These are phyloP conservation scores for Pichia sp. DNA, from an alignment of 1,139 yeast genomes.

Conservation along the genomic window DNA sequence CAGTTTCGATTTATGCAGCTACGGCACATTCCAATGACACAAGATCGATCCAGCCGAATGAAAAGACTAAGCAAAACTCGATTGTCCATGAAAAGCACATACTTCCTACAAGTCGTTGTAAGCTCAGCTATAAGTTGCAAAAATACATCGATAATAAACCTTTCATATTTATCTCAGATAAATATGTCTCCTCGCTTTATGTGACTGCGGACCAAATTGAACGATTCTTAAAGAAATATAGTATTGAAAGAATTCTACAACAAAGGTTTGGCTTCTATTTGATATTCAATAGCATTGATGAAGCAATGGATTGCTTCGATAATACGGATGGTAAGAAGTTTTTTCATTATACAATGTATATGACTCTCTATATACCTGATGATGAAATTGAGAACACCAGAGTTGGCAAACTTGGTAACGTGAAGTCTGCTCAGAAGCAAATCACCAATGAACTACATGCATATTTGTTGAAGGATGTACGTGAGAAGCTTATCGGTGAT, in stretches of 20 bases:
- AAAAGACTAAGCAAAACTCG: no score
- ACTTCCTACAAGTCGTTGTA: slow-evolving; percentile 23
- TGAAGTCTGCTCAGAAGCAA: slow-evolving; percentile 39
- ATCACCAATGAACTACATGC: slow-evolving; percentile 58
- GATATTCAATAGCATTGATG: slow-evolving; percentile 55
- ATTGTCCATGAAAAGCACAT: slow-evolving; percentile 29
- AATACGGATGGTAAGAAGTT: slow-evolving; percentile 58
- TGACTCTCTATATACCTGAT: slow-evolving; percentile 41
- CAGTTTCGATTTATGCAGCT: no score
- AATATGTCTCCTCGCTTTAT: slow-evolving; percentile 43
- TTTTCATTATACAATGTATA: slow-evolving; percentile 41
- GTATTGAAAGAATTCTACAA: slow-evolving; percentile 57
- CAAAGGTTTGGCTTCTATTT: slow-evolving; percentile 65
- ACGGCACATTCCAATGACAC: no score
- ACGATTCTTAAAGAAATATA: slow-evolving; percentile 44
- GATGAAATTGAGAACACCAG: slow-evolving; percentile 19
- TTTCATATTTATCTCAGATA: slow-evolving; percentile 47
- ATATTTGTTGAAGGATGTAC: slow-evolving; percentile 62
- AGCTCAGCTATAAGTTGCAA: slow-evolving; percentile 40
- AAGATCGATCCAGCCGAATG: no score
- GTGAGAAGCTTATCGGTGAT: slow-evolving; percentile 72
- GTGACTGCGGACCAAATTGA: slow-evolving; percentile 50
- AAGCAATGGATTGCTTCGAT: slow-evolving; percentile 60
- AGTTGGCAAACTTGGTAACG: slow-evolving; percentile 19
- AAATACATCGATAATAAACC: slow-evolving; percentile 48